phyloP scores from a whole-genome alignment of 2,329 filamentous ascomycete genomes.

The Phoma herbarum region DNA sequence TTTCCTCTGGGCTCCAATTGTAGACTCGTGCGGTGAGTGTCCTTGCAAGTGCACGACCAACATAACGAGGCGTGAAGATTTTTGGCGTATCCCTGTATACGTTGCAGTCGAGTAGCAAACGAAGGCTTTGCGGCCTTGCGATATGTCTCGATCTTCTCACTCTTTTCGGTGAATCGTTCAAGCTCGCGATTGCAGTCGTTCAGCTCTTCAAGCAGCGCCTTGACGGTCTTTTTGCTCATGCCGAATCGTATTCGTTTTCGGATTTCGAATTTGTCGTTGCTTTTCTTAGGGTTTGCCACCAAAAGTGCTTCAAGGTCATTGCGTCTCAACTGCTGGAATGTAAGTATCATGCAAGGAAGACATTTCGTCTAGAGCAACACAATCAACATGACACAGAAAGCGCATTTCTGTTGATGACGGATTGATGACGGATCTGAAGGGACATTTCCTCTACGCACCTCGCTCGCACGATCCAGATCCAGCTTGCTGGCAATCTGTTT shows the following conservation, averaged over 20 bases:
- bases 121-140: constrained; percentile 47
- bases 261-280: constrained; percentile 46
- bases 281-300: constrained; percentile 44
- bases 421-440: no score
- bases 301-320: constrained; percentile 50
- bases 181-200: constrained; percentile 52
- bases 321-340: constrained; percentile 37
- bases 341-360: constrained; percentile 30
- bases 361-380: not conserved
- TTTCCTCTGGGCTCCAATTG: constrained; percentile 44
- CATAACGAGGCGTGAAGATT: constrained; percentile 44
- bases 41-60: constrained; percentile 48
- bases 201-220: constrained; percentile 47
- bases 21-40: constrained; percentile 45
- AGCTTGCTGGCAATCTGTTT: constrained; percentile 49
- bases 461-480: constrained; percentile 46
- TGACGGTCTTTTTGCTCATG: constrained; percentile 51
- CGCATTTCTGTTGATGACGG: no score
- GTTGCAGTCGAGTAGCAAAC: constrained; percentile 44
- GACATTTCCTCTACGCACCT: constrained; percentile 31
- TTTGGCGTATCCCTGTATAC: constrained; percentile 47
- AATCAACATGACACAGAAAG: not conserved
- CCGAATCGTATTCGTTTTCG: constrained; percentile 48
- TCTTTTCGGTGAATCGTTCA: constrained; percentile 50
- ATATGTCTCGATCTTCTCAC: constrained; percentile 49